Conservation (phyloP, 306 rosid genomes). For the Dalbergia oliveri region DNA sequence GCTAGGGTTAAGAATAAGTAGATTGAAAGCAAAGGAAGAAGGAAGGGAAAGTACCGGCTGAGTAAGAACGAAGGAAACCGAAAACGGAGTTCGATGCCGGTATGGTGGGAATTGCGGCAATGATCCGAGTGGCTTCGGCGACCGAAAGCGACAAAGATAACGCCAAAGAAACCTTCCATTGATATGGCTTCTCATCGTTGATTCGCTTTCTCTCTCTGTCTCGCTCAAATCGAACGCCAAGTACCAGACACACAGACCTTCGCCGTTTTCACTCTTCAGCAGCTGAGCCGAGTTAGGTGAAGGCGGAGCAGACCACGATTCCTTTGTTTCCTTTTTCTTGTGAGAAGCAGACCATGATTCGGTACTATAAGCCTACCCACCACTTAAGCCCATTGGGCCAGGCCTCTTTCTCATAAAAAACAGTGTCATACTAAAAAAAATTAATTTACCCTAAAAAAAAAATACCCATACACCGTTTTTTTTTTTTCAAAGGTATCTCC, state of each 20-base stretch:
- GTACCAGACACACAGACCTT: too few species aligned
- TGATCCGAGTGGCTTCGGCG: constrained; percentile 39
- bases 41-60: constrained; percentile 51
- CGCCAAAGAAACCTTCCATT: constrained; percentile 39
- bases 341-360: not conserved
- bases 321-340: too few species aligned
- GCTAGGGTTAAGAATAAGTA: not conserved
- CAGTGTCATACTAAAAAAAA: too few species aligned
- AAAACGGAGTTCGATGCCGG: constrained; percentile 31
- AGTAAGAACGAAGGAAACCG: constrained; percentile 50
- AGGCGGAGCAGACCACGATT: too few species aligned
- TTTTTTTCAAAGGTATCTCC: too few species aligned
- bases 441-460: too few species aligned
- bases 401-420: not conserved
- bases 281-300: not conserved
- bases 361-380: not conserved
- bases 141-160: constrained; percentile 27
- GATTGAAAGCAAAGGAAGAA: not conserved
- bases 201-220: not conserved
- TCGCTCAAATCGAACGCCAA: not conserved
- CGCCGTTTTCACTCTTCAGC: not conserved
- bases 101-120: not conserved
- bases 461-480: too few species aligned
- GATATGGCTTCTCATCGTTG: constrained; percentile 43
- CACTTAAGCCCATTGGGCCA: constrained; percentile 27